Conservation (phyloP, 2,329 filamentous ascomycete species). For the Arthrocladium fulminans region DNA sequence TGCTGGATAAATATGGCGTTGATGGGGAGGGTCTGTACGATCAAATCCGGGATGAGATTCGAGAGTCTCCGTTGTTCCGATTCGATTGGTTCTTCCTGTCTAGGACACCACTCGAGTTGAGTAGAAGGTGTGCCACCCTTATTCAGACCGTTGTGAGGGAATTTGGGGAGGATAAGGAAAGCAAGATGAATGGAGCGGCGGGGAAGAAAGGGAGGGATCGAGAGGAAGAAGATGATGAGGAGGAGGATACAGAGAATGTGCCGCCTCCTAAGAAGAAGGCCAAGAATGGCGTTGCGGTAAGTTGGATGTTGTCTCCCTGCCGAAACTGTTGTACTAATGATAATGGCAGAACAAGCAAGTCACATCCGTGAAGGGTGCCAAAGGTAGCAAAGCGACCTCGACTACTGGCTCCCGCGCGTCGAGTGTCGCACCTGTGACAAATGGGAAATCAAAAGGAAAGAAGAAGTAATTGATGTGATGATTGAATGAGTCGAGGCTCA, state of each 20-base stretch:
- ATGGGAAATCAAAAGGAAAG: slow-evolving; percentile 41
- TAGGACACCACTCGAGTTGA: slow-evolving; percentile 84
- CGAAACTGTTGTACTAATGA: slow-evolving; percentile 4
- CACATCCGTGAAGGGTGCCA: slow-evolving; percentile 69
- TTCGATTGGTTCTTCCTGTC: slow-evolving; percentile 99
- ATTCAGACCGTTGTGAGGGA: slow-evolving; percentile 91
- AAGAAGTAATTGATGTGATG: slow-evolving; percentile 33
- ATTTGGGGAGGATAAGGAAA: slow-evolving; percentile 61
- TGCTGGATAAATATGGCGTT: slow-evolving; percentile 84
- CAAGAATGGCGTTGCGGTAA: slow-evolving; percentile 71
- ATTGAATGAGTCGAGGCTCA: neutral
- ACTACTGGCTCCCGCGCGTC: slow-evolving; percentile 73
- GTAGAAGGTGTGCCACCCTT: slow-evolving; percentile 83
- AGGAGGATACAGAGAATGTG: slow-evolving; percentile 71
- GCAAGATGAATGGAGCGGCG: slow-evolving; percentile 51
- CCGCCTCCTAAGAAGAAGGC: slow-evolving; percentile 90
- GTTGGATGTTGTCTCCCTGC: slow-evolving; percentile 25
- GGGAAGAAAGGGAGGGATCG: slow-evolving; percentile 42
- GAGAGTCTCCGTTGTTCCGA: slow-evolving; percentile 85
- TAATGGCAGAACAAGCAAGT: slow-evolving; percentile 74
- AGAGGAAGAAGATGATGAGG: slow-evolving; percentile 75
- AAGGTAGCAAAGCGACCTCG: slow-evolving; percentile 38
- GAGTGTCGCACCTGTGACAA: slow-evolving; percentile 58
- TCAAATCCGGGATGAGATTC: slow-evolving; percentile 91
- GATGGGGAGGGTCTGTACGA: slow-evolving; percentile 88